Percentiles rank a stretch among this genome's conserved stretches.
Evolutionary conservation across 129 eudicot species (phyloP).

Genomic region (Glebionis coronaria): DNA sequence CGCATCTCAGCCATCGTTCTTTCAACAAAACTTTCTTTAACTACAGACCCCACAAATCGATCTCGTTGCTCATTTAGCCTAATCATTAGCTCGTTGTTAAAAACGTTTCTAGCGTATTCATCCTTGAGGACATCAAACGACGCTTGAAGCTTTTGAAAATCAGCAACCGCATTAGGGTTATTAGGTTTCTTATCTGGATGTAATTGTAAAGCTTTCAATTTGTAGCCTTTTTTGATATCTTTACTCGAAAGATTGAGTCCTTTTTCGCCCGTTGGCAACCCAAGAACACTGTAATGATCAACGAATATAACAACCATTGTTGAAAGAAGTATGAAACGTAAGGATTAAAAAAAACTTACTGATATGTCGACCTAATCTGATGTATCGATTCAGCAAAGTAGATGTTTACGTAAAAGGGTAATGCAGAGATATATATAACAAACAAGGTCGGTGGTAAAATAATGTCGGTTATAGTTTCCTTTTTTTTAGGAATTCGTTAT

Average conservation of each 20-base stretch:
- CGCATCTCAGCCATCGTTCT: neutral
- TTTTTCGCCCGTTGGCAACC: neutral
- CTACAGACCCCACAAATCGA: too few species aligned
- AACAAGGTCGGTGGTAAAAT: too few species aligned
- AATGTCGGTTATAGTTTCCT: too few species aligned
- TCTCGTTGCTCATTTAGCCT: neutral
- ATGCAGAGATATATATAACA: too few species aligned
- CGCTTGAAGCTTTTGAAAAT: constrained; percentile 1
- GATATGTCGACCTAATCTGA: too few species aligned
- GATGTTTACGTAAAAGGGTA: too few species aligned
- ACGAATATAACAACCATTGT: neutral
- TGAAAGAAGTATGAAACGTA: neutral
- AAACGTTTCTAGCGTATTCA: neutral
- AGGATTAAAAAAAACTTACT: too few species aligned
- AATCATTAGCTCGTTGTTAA: neutral
- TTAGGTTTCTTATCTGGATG: neutral
- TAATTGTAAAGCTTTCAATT: neutral
- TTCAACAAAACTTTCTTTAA: neutral
- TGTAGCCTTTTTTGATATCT: neutral
- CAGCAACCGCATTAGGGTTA: neutral
- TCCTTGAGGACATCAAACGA: neutral
- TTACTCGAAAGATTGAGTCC: neutral
- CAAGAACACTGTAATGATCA: neutral
- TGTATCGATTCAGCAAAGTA: too few species aligned
- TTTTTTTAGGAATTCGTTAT: too few species aligned